A percentile compares a stretch with the other conserved stretches of the same genome.
phyloP scores from a whole-genome alignment of 805 yeast species.

The Kuraishia cidri region DNA sequence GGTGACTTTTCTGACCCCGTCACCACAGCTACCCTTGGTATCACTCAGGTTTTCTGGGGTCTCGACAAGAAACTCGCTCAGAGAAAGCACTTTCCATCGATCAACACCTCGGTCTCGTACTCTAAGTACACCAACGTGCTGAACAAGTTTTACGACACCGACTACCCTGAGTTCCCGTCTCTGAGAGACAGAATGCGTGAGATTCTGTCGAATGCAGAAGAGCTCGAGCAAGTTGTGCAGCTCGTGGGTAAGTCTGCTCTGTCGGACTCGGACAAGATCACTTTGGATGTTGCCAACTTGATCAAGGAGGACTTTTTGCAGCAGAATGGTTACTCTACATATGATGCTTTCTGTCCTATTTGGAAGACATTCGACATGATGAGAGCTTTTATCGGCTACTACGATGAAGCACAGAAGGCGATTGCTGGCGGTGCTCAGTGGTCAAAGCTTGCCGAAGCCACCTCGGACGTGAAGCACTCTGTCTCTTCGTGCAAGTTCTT shows the following conservation, averaged over 20 bases:
- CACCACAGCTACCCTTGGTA: constrained; percentile 96
- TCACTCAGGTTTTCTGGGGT: constrained; percentile 99
- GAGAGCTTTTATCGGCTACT: constrained; percentile 86
- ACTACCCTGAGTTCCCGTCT: constrained; percentile 85
- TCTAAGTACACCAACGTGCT: constrained; percentile 91
- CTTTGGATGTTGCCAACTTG: constrained; percentile 84
- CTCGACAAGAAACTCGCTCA: constrained; percentile 97
- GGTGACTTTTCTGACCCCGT: constrained; percentile 99
- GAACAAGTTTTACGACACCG: constrained; percentile 73
- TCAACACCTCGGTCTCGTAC: constrained; percentile 92
- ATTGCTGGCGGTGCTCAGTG: constrained; percentile 89
- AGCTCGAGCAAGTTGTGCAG: constrained; percentile 97
- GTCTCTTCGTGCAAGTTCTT: constrained; percentile 93
- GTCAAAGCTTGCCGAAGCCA: constrained; percentile 85
- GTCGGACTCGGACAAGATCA: constrained; percentile 93
- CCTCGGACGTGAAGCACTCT: constrained; percentile 84
- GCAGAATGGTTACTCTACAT: constrained; percentile 97
- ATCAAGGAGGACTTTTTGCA: constrained; percentile 98
- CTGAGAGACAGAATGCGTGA: constrained; percentile 91
- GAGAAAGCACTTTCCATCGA: constrained; percentile 99
- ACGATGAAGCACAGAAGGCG: constrained; percentile 97
- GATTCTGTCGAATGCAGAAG: constrained; percentile 94
- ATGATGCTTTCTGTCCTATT: constrained; percentile 98
- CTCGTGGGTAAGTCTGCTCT: constrained; percentile 97
- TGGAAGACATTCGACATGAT: constrained; percentile 99